phyloP scores from a whole-genome alignment of 805 yeast genomes.

The Metschnikowia dekortorum region DNA sequence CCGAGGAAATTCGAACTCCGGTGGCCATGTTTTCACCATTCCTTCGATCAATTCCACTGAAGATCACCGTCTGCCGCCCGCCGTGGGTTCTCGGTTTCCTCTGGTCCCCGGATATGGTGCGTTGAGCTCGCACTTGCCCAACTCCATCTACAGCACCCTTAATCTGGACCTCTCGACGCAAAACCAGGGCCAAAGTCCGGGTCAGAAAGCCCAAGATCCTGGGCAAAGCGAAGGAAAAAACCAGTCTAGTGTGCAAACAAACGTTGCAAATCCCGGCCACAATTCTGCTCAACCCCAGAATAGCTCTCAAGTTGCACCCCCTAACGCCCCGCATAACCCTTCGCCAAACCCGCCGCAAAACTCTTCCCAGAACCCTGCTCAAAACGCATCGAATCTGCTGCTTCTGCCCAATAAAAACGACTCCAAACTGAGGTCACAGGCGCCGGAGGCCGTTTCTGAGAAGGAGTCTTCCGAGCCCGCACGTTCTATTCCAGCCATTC shows the following conservation, averaged over 20 bases:
- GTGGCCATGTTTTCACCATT: conserved; percentile 44
- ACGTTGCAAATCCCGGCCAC: background rate
- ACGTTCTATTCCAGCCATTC: conserved; percentile 12
- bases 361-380: conserved; percentile 7
- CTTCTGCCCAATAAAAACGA: conserved; percentile 5
- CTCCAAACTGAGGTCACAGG: background rate
- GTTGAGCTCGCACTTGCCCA: conserved; percentile 16
- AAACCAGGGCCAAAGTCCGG: conserved; percentile 12
- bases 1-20: conserved; percentile 31
- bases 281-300: background rate
- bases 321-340: background rate
- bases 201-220: background rate
- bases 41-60: conserved; percentile 42
- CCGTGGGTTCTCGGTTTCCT: conserved; percentile 11
- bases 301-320: conserved; percentile 13
- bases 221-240: conserved; percentile 11
- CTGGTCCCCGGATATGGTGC: conserved; percentile 17
- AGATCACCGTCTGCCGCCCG: conserved; percentile 19
- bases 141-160: conserved; percentile 13
- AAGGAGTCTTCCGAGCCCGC: conserved; percentile 24
- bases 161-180: background rate
- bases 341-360: conserved; percentile 17
- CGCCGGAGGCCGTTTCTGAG: conserved; percentile 7
- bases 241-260: conserved; percentile 21
- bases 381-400: conserved; percentile 18